Conservation (phyloP, 164 flowering plant genomes). For the Tinospora cordifolia region DNA sequence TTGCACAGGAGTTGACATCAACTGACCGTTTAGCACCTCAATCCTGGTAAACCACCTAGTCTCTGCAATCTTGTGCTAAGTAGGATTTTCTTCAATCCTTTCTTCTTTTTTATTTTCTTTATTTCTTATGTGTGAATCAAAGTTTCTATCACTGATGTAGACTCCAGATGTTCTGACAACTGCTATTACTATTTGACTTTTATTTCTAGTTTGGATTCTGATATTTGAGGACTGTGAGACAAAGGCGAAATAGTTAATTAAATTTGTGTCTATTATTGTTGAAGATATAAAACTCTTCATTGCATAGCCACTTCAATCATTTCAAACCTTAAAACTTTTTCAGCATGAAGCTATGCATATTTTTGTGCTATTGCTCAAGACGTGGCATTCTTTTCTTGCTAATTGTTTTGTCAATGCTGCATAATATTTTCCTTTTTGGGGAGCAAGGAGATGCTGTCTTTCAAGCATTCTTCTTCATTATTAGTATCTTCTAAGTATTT, state of each 20-base stretch:
- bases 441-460: too few relatives aligned
- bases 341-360: too few relatives aligned
- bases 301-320: neutral
- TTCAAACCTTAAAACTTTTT: too few relatives aligned
- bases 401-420: too few relatives aligned
- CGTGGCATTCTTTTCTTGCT: too few relatives aligned
- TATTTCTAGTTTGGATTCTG: neutral
- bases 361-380: too few relatives aligned
- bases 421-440: too few relatives aligned
- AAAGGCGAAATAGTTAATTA: neutral
- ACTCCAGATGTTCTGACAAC: neutral
- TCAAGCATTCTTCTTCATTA: too few relatives aligned
- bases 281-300: neutral
- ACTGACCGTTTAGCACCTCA: slow-evolving; percentile 95
- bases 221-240: neutral
- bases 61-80: neutral
- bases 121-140: neutral
- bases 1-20: slow-evolving; percentile 84
- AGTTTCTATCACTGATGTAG: neutral
- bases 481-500: too few relatives aligned
- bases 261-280: neutral
- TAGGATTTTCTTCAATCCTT: neutral
- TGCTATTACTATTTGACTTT: neutral
- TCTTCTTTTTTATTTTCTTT: neutral
- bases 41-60: slow-evolving; percentile 59